A percentile compares a stretch with the other conserved stretches of the same genome.
Conservation (phyloP, 1,284 basidiomycete genomes). For the Cutaneotrichosporon spelunceum region DNA sequence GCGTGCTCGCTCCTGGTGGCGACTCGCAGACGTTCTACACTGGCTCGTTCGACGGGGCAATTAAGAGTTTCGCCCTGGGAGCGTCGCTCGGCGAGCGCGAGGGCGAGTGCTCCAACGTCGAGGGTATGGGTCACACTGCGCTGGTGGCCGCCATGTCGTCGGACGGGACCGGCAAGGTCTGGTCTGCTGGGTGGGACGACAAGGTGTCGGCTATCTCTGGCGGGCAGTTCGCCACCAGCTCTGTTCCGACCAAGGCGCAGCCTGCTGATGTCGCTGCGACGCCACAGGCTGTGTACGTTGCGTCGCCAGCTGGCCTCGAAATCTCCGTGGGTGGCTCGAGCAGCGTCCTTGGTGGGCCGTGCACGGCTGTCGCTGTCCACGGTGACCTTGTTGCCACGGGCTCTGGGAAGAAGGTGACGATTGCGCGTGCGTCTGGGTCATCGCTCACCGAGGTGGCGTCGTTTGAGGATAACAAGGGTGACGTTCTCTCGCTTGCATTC, state of each 20-base stretch:
- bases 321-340: conserved; percentile 41
- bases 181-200: conserved; percentile 77
- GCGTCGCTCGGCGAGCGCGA: conserved; percentile 24
- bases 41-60: conserved; percentile 78
- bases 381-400: conserved; percentile 43
- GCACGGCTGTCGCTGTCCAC: conserved; percentile 42
- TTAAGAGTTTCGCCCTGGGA: conserved; percentile 59
- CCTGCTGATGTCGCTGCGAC: conserved; percentile 70
- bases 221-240: conserved; percentile 55
- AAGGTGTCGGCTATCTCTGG: conserved; percentile 58
- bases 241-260: conserved; percentile 59
- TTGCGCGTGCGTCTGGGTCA: conserved; percentile 47
- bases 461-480: conserved; percentile 69
- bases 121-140: conserved; percentile 67
- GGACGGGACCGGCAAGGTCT: conserved; percentile 57
- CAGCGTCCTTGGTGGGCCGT: conserved; percentile 22
- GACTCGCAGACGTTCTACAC: conserved; percentile 63
- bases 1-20: conserved; percentile 52
- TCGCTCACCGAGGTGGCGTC: conserved; percentile 34
- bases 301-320: conserved; percentile 65
- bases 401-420: conserved; percentile 58
- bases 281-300: conserved; percentile 63
- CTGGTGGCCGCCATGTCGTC: conserved; percentile 63
- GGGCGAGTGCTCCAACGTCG: conserved; percentile 56
- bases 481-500: conserved; percentile 74